Percentiles rank a stretch among this genome's conserved stretches.
phyloP scores from a whole-genome alignment of 2,329 filamentous ascomycete genomes.

The Ustulina deusta region DNA sequence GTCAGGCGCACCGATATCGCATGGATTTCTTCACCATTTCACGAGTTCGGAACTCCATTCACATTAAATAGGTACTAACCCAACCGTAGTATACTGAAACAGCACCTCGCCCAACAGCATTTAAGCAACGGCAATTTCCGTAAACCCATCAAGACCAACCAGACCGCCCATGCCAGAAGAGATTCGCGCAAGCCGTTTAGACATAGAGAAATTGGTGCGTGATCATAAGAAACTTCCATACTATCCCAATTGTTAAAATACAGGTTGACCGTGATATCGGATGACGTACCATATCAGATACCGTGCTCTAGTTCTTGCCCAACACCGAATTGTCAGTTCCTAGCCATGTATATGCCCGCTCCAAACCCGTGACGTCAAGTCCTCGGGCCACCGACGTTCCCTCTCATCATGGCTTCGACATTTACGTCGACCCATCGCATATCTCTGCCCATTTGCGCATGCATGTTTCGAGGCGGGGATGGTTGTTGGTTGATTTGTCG shows the following conservation, averaged over 20 bases:
- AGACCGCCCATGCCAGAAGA: neutral
- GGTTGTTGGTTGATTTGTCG: constrained; percentile 55
- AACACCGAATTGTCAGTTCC: constrained; percentile 19
- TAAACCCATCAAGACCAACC: neutral
- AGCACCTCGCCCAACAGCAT: neutral
- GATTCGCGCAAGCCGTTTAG: neutral
- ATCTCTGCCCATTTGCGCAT: constrained; percentile 50
- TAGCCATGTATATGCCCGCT: neutral
- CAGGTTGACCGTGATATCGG: constrained; percentile 23
- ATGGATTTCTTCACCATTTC: neutral
- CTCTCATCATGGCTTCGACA: constrained; percentile 58
- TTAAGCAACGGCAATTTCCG: neutral
- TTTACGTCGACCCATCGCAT: constrained; percentile 61
- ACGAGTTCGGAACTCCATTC: neutral
- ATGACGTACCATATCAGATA: constrained; percentile 28
- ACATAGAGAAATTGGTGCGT: neutral
- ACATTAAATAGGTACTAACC: too few species aligned
- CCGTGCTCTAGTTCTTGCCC: constrained; percentile 26
- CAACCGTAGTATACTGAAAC: neutral
- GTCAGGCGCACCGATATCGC: neutral
- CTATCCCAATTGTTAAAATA: constrained; percentile 23
- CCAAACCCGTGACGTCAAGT: constrained; percentile 10
- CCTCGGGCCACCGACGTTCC: constrained; percentile 40
- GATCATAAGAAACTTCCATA: constrained; percentile 3
- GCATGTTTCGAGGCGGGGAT: constrained; percentile 47